Conservation (phyloP, 2,329 filamentous ascomycete species). For the Ophiosphaerella narmari region DNA sequence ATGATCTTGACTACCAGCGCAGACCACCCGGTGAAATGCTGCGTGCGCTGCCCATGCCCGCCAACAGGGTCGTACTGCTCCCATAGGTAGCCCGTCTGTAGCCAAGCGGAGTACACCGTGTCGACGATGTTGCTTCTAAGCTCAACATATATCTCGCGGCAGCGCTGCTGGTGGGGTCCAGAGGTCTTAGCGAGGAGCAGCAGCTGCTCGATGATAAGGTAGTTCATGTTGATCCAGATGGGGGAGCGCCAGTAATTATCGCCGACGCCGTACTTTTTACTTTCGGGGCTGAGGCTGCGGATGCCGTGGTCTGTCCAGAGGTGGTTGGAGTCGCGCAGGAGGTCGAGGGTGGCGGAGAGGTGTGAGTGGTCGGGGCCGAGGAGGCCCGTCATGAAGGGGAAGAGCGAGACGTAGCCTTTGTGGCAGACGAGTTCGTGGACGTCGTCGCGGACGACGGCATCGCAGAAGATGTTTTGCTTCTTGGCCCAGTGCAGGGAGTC, state of each 20-base stretch:
- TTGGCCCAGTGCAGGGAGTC: conserved; percentile 92
- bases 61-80: conserved; percentile 95
- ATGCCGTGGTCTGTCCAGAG: conserved; percentile 86
- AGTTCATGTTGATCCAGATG: conserved; percentile 97
- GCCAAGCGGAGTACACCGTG: conserved; percentile 84
- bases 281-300: conserved; percentile 79
- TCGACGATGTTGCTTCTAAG: conserved; percentile 82
- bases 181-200: conserved; percentile 43
- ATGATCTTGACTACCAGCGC: conserved; percentile 94
- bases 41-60: conserved; percentile 83
- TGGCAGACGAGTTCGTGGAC: conserved; percentile 85
- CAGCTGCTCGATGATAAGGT: conserved; percentile 78
- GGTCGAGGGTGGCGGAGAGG: conserved; percentile 72
- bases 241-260: conserved; percentile 98
- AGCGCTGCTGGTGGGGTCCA: conserved; percentile 69
- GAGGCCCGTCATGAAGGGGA: conserved; percentile 85
- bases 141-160: conserved; percentile 71
- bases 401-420: conserved; percentile 90
- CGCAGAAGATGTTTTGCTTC: conserved; percentile 79
- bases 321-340: conserved; percentile 78
- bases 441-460: conserved; percentile 86
- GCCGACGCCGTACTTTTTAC: conserved; percentile 77
- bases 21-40: conserved; percentile 97
- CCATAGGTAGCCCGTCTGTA: conserved; percentile 93
- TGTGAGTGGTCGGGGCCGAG: conserved; percentile 73